Conservation (phyloP, 805 yeast species). For the Candida silvatica region DNA sequence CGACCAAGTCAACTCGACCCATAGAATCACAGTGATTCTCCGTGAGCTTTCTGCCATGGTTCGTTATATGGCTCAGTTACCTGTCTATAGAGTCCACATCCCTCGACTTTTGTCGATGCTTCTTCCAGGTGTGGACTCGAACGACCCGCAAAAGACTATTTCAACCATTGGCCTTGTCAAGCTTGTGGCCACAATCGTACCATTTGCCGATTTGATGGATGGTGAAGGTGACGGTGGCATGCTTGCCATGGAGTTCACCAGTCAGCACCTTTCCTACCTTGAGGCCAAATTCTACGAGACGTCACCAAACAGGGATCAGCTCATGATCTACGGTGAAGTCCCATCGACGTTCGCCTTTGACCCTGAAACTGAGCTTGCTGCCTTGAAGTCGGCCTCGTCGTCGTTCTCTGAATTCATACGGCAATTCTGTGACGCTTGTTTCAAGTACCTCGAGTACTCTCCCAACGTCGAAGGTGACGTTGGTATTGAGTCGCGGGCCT, state of each 20-base stretch:
- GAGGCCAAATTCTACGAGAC: slow-evolving; percentile 30
- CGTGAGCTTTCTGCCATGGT: slow-evolving; percentile 57
- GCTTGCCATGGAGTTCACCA: slow-evolving; percentile 47
- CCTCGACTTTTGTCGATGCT: slow-evolving; percentile 63
- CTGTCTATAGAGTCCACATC: slow-evolving; percentile 67
- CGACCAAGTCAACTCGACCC: slow-evolving; percentile 60
- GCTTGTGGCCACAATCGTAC: slow-evolving; percentile 61
- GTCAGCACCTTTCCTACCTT: slow-evolving; percentile 52
- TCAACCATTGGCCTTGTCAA: slow-evolving; percentile 63
- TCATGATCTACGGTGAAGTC: slow-evolving; percentile 13
- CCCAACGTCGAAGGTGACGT: slow-evolving; percentile 48
- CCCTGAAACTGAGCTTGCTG: slow-evolving; percentile 36
- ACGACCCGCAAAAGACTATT: slow-evolving; percentile 69
- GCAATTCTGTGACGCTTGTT: slow-evolving; percentile 48
- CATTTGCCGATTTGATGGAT: slow-evolving; percentile 52
- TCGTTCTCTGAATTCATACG: slow-evolving; percentile 55
- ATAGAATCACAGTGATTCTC: slow-evolving; percentile 68
- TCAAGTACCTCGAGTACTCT: slow-evolving; percentile 57
- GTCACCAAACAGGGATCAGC: slow-evolving; percentile 16
- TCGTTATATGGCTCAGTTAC: slow-evolving; percentile 55
- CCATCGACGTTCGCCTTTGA: slow-evolving; percentile 30
- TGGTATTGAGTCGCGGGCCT: slow-evolving; percentile 42
- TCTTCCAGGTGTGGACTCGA: slow-evolving; percentile 79
- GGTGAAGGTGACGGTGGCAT: slow-evolving; percentile 31
- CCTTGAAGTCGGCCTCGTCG: slow-evolving; percentile 66